Evolutionary conservation across 352 stramenopile species (phyloP).

Genomic region (Pythium rhizo-oryzae): DNA sequence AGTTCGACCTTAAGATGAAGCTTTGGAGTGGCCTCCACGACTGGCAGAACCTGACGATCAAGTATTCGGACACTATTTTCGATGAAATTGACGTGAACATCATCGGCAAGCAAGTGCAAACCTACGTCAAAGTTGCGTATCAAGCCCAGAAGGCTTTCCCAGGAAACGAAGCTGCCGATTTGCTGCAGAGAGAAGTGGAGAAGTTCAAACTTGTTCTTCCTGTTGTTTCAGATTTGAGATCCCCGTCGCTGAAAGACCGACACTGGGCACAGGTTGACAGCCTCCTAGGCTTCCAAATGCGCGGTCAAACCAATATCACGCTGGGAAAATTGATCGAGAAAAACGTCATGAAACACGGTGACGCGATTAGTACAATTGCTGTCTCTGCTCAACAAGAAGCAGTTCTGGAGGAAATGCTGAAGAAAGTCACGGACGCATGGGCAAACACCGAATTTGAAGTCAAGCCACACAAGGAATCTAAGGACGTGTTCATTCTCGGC

Average conservation of each 20-base stretch:
- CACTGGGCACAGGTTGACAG: constrained; percentile 79
- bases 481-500: constrained; percentile 93
- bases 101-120: constrained; percentile 90
- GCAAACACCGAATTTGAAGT: constrained; percentile 91
- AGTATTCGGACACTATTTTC: constrained; percentile 83
- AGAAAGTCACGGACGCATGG: constrained; percentile 92
- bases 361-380: constrained; percentile 85
- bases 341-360: constrained; percentile 87
- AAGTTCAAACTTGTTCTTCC: constrained; percentile 90
- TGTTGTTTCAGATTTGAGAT: constrained; percentile 74
- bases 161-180: constrained; percentile 80
- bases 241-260: constrained; percentile 64
- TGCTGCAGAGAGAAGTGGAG: constrained; percentile 87
- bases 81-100: constrained; percentile 87
- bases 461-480: constrained; percentile 93
- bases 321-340: constrained; percentile 85
- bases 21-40: constrained; percentile 89
- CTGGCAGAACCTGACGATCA: constrained; percentile 80
- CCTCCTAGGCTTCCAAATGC: constrained; percentile 90
- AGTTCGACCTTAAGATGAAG: constrained; percentile 91
- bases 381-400: constrained; percentile 90
- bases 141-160: constrained; percentile 88
- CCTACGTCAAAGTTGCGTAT: constrained; percentile 88
- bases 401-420: constrained; percentile 93
- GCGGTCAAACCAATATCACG: constrained; percentile 76